Base-by-base conservation (phyloP, 2,329 filamentous ascomycete genomes). In the Hawksworthiomyces lignivorus region DNA sequence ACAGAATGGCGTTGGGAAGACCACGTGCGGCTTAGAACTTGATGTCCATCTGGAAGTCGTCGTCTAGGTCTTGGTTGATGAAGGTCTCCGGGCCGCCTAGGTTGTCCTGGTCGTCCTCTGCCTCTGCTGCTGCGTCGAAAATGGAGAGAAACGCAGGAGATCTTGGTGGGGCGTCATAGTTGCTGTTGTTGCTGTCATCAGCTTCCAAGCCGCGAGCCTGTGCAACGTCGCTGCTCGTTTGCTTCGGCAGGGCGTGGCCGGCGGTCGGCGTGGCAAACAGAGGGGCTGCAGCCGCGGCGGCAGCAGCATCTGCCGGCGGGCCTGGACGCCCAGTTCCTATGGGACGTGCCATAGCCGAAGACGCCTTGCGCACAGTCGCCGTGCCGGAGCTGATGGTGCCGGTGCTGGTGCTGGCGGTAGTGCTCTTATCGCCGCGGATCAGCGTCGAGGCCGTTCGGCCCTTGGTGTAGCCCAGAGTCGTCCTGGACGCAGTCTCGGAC, bases 391-490 rank as follows among this genome's bases (percentile, higher is more conserved):
- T 3, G 29, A 36, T 7, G 12, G 11, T 3, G 20, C 17, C 19
- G n/a, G n/a, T n/a, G n/a, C n/a, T n/a, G n/a, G 4, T 15, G 7
- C n/a, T 11, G 34, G 15, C 15, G 3, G 22, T 29, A 34, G 54
- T 40, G 32, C 57, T 46, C 24, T 45, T 42, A n/a, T 42, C 30
- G 51, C 51, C 54, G 12, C 64, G 63, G 22, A 74, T 54, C 31
- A 71, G 59, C 0, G 69, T 68, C 2, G 68, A 71, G 5, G 72
- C 67, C 5, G 67, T 67, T 26, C 86, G 77, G 26, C 89, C 88
- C 59, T 84, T 87, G 43, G 77, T 85, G 58, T 94, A 95, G 14
- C 89, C 89, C 31, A 95, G 73, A 0, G 88, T 95, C 42, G 79
- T 89, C 48, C 81, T 78, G 2, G 88, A 94, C 6, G 79, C 80